Evolutionary conservation across 495 filamentous ascomycete genomes (phyloP).

Genomic region (Tuber brumale): DNA sequence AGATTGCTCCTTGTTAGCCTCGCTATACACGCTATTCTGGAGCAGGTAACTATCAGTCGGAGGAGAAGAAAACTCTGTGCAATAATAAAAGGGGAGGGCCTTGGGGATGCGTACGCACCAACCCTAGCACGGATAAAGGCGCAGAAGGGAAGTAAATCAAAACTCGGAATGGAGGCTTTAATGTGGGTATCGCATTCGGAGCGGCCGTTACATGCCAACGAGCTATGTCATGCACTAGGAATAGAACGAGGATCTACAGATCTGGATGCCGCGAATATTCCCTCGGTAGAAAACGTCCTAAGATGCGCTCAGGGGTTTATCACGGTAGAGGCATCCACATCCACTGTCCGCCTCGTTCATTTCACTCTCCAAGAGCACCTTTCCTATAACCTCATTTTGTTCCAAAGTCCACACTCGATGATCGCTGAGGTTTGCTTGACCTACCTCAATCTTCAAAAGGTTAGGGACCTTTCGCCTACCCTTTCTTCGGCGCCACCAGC

Average conservation of each 20-base stretch:
- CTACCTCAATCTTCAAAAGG: not conserved
- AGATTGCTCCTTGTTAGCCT: not conserved
- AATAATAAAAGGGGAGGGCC: not conserved
- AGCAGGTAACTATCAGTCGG: not conserved
- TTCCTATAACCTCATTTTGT: not conserved
- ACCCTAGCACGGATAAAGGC: not conserved
- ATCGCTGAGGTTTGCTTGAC: slow-evolving; percentile 16
- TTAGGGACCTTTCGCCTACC: not conserved
- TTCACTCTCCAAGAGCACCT: slow-evolving; percentile 28
- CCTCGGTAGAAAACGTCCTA: not conserved
- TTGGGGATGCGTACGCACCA: not conserved
- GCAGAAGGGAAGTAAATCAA: not conserved
- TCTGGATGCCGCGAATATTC: not conserved
- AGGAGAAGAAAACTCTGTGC: not conserved
- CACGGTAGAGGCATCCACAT: slow-evolving; percentile 9
- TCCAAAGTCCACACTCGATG: not conserved
- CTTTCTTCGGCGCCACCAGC: not conserved
- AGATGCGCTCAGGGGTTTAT: slow-evolving; percentile 17
- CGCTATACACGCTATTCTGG: not conserved
- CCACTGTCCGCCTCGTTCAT: slow-evolving; percentile 20
- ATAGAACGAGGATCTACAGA: not conserved
- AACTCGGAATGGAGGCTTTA: not conserved
- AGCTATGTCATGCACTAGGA: not conserved
- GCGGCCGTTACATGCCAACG: not conserved
- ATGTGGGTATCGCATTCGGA: not conserved